Base-by-base conservation (phyloP, 1,284 basidiomycete genomes). In the Cyathus olla region DNA sequence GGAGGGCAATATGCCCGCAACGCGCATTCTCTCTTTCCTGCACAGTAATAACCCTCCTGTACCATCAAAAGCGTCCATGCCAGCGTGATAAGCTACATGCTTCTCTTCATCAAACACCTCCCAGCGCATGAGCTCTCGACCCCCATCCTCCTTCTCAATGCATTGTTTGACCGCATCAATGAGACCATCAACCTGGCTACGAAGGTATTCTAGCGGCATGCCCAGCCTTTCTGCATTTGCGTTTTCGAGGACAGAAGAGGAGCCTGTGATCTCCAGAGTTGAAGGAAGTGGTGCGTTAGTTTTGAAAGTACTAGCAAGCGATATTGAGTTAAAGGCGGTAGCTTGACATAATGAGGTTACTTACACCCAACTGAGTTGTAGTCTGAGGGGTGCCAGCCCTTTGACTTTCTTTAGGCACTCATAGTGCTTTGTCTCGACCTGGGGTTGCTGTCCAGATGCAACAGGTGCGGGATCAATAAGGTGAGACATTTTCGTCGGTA, bases 351-450 rank as follows among this genome's bases (percentile, higher is more conserved):
- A 55, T 42, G 26, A 39, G 57, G 26, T 42, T 42, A 72, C 76
- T 46, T 56, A 91, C 91, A 86, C 82, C 91, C 91, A 93, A n/a
- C 88, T 88, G 50, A 93, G 76, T 49, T 86, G 82, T 22, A 92
- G 77, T 37, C 83, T 82, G 8, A 92, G 78, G 13, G 89, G 81
- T 60, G 86, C 84, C 19, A 87, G 73, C 1, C 90, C 90, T 66
- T 86, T 87, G n/a, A 80, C 83, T 60, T 85, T 85, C 72, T 80
- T 84, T 62, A 91, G 66, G 59, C 81, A 86, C 64, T 56, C 63
- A 28, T 64, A 63, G 9, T 22, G 13, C 11, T 50, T 28, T 3
- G 31, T 19, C 10, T 59, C 44, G 56, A 59, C 50, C 35, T 64
- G 62, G 59, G 66, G 8, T 65, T 27, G 46, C 54, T 61, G 51